Percentiles rank a stretch among this genome's conserved stretches.
Conservation (phyloP, 2,329 filamentous ascomycete species). For the Botrytis pseudocinerea region DNA sequence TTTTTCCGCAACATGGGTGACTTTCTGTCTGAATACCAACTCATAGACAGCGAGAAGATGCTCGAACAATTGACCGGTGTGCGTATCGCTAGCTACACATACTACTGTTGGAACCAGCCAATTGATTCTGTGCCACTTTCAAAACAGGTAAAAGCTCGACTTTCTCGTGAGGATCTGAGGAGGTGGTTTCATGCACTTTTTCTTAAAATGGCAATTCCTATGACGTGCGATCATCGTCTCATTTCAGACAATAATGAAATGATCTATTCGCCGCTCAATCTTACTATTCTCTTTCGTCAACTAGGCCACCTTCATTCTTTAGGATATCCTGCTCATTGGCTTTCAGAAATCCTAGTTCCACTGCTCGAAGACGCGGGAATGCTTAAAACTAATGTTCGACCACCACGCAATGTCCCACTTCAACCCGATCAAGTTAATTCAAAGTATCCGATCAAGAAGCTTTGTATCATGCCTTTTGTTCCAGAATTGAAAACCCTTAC, state of each 20-base stretch:
- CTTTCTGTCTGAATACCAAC: neutral
- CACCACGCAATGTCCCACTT: neutral
- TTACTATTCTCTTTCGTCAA: neutral
- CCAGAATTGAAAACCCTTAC: slow-evolving; percentile 7
- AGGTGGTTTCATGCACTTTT: neutral
- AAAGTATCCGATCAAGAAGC: neutral
- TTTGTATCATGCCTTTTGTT: neutral
- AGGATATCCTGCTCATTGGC: neutral
- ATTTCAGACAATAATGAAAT: neutral
- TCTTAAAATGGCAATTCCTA: neutral
- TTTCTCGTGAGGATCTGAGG: neutral
- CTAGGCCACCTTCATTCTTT: neutral
- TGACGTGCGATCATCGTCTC: neutral
- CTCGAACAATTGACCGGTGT: neutral
- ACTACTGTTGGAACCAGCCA: neutral
- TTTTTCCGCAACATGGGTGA: neutral
- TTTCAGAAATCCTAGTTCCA: neutral
- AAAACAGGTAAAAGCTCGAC: neutral
- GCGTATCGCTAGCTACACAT: neutral
- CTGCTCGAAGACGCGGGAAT: neutral
- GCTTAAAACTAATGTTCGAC: neutral
- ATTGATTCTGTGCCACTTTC: neutral
- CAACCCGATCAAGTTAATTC: neutral
- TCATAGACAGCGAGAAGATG: neutral
- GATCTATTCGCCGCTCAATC: neutral